phyloP scores from a whole-genome alignment of 2,329 filamentous ascomycete genomes.

The Magnaporthales sp. region DNA sequence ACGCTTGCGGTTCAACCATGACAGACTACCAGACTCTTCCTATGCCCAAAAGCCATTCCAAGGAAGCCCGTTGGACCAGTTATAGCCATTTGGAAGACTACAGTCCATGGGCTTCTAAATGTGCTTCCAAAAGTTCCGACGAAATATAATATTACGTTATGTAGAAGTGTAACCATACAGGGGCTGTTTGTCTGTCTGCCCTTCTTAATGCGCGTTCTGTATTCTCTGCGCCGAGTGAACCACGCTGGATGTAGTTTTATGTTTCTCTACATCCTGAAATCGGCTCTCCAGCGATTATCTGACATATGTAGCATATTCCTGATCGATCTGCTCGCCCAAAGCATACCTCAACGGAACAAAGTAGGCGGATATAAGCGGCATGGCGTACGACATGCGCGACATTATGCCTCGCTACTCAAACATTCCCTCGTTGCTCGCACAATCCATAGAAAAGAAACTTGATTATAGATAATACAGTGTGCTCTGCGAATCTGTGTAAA shows the following conservation, averaged over 20 bases:
- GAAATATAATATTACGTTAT: not conserved
- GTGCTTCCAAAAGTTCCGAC: not conserved
- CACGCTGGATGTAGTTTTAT: not conserved
- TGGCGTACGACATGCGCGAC: no score
- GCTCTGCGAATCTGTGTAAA: not conserved
- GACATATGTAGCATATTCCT: not conserved
- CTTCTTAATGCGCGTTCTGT: no score
- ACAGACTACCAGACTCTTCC: not conserved
- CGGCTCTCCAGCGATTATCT: not conserved
- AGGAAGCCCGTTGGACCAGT: no score
- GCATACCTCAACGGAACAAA: no score
- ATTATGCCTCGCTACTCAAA: not conserved
- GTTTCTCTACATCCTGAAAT: not conserved
- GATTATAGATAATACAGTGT: not conserved
- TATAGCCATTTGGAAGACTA: no score
- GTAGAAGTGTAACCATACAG: not conserved
- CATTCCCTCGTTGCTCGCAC: not conserved
- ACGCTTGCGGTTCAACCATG: not conserved
- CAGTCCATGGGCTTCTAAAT: no score
- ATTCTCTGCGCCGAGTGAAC: no score
- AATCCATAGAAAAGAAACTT: not conserved
- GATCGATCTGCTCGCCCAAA: not conserved
- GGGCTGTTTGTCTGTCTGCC: no score
- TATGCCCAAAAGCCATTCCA: not conserved
- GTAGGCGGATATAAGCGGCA: no score